Evolutionary conservation across 2,329 filamentous ascomycete species (phyloP), one percentile per base, ranked within the genome.

Genomic region (Exophiala lecanii-corni): DNA sequence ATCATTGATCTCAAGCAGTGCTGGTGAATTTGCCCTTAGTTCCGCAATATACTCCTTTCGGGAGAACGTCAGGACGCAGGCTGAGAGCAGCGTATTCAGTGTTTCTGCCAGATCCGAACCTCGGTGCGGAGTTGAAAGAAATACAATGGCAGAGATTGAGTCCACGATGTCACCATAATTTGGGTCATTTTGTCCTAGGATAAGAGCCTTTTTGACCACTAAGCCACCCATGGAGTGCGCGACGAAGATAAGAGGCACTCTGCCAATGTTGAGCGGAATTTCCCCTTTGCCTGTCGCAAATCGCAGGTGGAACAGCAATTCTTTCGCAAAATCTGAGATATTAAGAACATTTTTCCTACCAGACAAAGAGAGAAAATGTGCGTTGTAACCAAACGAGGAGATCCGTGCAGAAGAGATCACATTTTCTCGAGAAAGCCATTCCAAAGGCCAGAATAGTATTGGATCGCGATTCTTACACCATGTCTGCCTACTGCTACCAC

Each of bases 1-100:
- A 2, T 72, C 66, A 50, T 74, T 74, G 41, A 74, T 62, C 2
- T 61, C 55, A 33, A 61, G 49, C 5, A 73, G 39, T 1, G 60
- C 45, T 3, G 47, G 43, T 3, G 70, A 69, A 37, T 62, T 62
- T 7, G 55, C 54, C 9, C 55, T 53, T 2, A 74, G 51, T 19
- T 73, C 67, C 1, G 51, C 43, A 6, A 73, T 57, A 18, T 21
- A 47, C 12, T 26, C 7, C 4, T 26, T 17, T n/a, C n/a, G n/a
- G 19, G 36, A 38, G 10, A 21, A 13, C 4, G 26, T 10, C n/a
- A 41, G 32, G 2, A 45, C 13, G 5, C 13, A 9, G n/a, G 15
- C 26, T n/a, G 17, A 28, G 12, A 73, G 53, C 10, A 74, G 59
- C 36, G 50, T 52, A 3, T 54, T 55, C 10, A 62, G 39, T 2